A percentile compares a stretch with the other conserved stretches of the same genome.
These are phyloP conservation scores for Xylaria digitata DNA, from an alignment of 2,329 filamentous ascomycete species.

Conservation along the genomic window DNA sequence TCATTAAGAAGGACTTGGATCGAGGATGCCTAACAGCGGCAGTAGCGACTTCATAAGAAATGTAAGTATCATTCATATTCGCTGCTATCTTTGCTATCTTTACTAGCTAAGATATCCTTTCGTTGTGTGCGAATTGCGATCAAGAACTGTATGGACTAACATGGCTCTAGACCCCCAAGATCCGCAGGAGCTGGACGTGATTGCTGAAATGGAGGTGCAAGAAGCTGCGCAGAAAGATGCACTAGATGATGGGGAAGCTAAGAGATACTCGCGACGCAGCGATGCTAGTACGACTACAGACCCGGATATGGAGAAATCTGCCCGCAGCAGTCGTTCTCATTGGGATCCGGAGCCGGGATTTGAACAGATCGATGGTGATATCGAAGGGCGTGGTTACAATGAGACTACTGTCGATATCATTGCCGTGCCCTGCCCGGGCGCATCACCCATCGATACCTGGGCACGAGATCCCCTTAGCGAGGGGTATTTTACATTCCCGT, in stretches of 20 bases:
- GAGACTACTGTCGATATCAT: conserved; percentile 66
- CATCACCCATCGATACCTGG: conserved; percentile 65
- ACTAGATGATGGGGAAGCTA: background rate
- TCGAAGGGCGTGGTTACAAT: conserved; percentile 59
- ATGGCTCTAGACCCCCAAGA: conserved; percentile 13
- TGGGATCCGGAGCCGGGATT: conserved; percentile 54
- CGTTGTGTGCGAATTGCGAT: background rate
- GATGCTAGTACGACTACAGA: conserved; percentile 30
- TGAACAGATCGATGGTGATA: conserved; percentile 57
- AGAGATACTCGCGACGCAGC: conserved; percentile 24
- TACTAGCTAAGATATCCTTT: background rate
- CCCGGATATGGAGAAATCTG: conserved; percentile 38
- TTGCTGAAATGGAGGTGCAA: conserved; percentile 30
- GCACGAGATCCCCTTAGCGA: conserved; percentile 61
- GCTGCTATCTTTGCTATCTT: background rate
- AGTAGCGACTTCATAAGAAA: conserved; percentile 1
- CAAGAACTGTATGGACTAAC: conserved; percentile 9
- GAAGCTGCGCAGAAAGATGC: background rate
- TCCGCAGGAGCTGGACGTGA: conserved; percentile 2
- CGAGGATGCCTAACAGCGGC: background rate
- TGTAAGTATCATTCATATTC: background rate
- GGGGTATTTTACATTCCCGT: conserved; percentile 58
- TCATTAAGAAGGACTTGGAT: conserved; percentile 18
- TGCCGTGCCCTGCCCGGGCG: conserved; percentile 65
- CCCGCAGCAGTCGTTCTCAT: conserved; percentile 46